Evolutionary conservation across 1,284 basidiomycete genomes (phyloP), one percentile per base, ranked within the genome.

Genomic region (Vanrija sp.): DNA sequence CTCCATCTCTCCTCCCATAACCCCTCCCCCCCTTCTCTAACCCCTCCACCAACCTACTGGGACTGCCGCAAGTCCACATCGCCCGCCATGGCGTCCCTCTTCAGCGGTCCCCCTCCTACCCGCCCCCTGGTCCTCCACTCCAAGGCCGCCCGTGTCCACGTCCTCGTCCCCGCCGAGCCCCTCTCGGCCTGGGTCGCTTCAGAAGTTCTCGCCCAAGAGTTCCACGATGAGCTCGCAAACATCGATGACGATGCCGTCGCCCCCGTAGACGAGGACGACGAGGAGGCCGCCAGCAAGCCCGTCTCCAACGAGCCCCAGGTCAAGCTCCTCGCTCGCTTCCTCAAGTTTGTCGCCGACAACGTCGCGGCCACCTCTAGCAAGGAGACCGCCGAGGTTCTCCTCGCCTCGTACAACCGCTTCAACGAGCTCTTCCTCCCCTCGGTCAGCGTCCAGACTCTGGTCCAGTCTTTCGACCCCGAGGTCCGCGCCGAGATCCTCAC

Each of bases 201-300:
- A 53, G 89, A 92, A 76, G 85, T 91, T 67, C 83, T 93, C 60
- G 82, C 88, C 72, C 90, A 93, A 68, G 88, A 91, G 64, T 94
- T 93, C 74, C 78, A 81, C 57, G 85, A 89, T 72, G 78, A 82
- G 54, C 83, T 88, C 47, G 61, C 67, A 44, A 68, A 65, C 40
- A 61, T 68, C 51, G 71, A 74, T 57, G 71, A 73, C 38, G 60
- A 57, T 14, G 59, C 63, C 21, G 55, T 60, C 39, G 55, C 62
- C 21, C 50, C 51, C 38, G 52, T 59, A n/a, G 85, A 85, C 2
- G 62, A 63, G 39, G 71, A 73, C 45, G 65, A 68, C 23, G 74
- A 75, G 46, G 72, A 69, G 23, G 72, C 63, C 10, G 63, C 65
- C 12, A 54, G 65, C 26, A 45, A 54, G 28, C 57, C 68, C 18